Evolutionary conservation across 108 stramenopile species (phyloP).

Genomic region (Pseudonitzschia pungens): DNA sequence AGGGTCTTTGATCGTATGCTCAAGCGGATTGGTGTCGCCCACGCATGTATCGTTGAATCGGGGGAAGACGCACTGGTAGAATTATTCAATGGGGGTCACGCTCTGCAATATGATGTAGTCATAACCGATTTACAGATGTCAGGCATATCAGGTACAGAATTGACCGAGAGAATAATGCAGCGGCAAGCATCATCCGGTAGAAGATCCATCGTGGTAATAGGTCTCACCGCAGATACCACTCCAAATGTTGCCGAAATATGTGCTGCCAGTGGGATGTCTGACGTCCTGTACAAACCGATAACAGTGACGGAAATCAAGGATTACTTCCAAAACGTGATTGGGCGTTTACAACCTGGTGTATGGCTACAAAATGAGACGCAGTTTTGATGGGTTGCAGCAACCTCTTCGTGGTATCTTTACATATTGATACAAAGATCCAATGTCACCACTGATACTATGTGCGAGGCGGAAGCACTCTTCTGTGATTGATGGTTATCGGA

Average conservation of each 20-base stretch:
- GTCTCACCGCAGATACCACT: slow-evolving; percentile 4
- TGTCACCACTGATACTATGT: no score
- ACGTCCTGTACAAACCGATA: slow-evolving; percentile 10
- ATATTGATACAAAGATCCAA: no score
- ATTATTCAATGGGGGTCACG: neutral
- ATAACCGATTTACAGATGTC: slow-evolving; percentile 24
- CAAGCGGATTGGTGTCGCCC: neutral
- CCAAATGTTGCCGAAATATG: neutral
- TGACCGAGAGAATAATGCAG: neutral
- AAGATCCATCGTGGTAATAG: neutral
- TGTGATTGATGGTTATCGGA: no score
- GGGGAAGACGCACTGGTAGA: slow-evolving; percentile 14
- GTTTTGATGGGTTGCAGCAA: neutral
- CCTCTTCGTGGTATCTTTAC: no score
- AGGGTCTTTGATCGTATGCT: slow-evolving; percentile 21
- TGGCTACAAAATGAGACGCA: neutral
- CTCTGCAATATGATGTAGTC: slow-evolving; percentile 6
- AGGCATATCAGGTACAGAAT: neutral
- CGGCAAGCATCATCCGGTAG: neutral
- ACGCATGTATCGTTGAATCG: neutral
- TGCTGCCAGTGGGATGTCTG: slow-evolving; percentile 6
- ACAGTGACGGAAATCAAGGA: slow-evolving; percentile 1
- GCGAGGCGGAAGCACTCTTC: no score
- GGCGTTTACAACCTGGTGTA: neutral
- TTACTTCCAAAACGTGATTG: neutral